A percentile compares a stretch with the other conserved stretches of the same genome.
These are phyloP conservation scores for Termitomyces bulborhizus DNA, from an alignment of 768 basidiomycete genomes.

Conservation along the genomic window DNA sequence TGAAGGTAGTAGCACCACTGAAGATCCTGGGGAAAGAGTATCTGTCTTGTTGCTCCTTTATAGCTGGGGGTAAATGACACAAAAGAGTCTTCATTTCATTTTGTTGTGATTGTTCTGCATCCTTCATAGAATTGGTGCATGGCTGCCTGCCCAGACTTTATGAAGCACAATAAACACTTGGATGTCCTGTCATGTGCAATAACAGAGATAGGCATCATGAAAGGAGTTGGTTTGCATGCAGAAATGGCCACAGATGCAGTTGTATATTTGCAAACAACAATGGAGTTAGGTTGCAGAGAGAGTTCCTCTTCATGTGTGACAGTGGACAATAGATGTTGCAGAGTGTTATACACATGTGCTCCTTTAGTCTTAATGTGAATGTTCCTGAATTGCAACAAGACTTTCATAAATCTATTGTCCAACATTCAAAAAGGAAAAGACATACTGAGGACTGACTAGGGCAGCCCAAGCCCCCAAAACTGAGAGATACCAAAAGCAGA, in stretches of 20 bases:
- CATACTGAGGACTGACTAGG: constrained; percentile 6
- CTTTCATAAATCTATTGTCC: neutral
- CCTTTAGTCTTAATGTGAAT: constrained; percentile 3
- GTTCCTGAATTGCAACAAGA: neutral
- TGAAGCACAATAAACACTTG: neutral
- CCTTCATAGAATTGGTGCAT: too few species aligned
- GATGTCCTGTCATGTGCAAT: too few species aligned
- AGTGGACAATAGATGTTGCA: neutral
- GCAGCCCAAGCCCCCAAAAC: constrained; percentile 5
- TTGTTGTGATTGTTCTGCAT: neutral
- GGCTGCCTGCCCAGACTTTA: neutral
- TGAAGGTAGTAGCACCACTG: neutral
- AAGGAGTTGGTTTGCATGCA: too few species aligned
- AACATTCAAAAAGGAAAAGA: neutral
- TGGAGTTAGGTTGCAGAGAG: neutral
- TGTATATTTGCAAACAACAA: neutral
- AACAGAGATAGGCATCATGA: too few species aligned
- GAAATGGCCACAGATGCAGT: too few species aligned
- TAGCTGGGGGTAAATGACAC: neutral
- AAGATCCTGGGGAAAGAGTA: neutral
- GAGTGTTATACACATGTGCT: constrained; percentile 7
- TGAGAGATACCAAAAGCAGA: constrained; percentile 8
- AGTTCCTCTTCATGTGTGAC: neutral
- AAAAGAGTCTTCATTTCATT: neutral
- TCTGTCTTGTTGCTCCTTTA: neutral